Conservation (phyloP, 148 eudicot species). For the Persicaria tinctoria region DNA sequence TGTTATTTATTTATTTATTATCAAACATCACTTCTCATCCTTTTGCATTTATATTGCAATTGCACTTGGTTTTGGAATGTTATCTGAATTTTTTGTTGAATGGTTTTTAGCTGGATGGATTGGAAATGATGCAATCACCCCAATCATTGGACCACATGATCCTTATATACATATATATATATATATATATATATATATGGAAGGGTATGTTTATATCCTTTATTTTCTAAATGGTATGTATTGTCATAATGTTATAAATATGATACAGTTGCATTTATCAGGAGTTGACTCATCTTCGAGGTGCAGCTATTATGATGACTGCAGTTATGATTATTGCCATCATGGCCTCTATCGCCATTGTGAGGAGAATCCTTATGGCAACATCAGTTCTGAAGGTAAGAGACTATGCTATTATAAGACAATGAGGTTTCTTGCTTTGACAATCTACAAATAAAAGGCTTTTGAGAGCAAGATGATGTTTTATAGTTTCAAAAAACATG, state of each 20-base stretch:
- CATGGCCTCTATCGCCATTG: slow-evolving; percentile 79
- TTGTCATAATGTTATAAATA: background rate
- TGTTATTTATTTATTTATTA: no score
- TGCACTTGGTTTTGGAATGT: background rate
- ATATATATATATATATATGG: slow-evolving; percentile 61
- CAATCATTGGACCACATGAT: slow-evolving; percentile 84
- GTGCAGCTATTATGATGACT: slow-evolving; percentile 74
- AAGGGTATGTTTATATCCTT: slow-evolving; percentile 44
- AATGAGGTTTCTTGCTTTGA: background rate
- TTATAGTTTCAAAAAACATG: no score
- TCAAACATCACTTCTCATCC: background rate
- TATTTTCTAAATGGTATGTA: background rate
- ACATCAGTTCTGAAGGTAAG: slow-evolving; percentile 92
- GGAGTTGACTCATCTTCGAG: slow-evolving; percentile 84
- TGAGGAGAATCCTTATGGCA: slow-evolving; percentile 95
- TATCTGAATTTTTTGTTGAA: slow-evolving; percentile 2
- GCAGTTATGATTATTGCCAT: slow-evolving; percentile 59
- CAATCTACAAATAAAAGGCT: background rate
- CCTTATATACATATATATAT: slow-evolving; percentile 62
- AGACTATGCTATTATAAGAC: background rate
- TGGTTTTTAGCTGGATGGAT: slow-evolving; percentile 87
- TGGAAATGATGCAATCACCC: slow-evolving; percentile 79
- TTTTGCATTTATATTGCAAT: background rate
- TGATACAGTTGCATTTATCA: slow-evolving; percentile 24
- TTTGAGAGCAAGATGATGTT: background rate